Evolutionary conservation across 495 filamentous ascomycete species (phyloP), one percentile per base, ranked within the genome.

Genomic region (Xylaria intraflava): DNA sequence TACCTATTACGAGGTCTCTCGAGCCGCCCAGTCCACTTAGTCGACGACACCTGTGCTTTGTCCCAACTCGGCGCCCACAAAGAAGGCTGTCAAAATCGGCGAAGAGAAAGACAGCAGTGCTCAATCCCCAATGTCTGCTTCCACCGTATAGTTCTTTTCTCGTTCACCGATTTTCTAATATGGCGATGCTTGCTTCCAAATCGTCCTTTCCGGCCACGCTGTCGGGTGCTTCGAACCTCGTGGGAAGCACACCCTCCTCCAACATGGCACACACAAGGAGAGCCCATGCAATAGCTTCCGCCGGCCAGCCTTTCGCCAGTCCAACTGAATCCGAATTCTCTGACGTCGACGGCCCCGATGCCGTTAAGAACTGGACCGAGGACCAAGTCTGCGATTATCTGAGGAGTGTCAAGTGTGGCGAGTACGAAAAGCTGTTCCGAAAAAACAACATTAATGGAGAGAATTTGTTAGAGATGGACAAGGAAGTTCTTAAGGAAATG

Each of bases 291-390:
- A 71, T 81, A 44, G 74, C 76, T 41, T 74, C 78, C 56, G 62
- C 84, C 40, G 82, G 82, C 62, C 83, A 85, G 49, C 74, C 80
- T 38, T 94, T 89, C 57, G 75, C 84, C 17, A 94, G 88, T 67
- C 92, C 93, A 29, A 96, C 93, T 20, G 89, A 95, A 65, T 95
- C 89, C 16, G 92, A 96, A 59, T 96, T 96, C 67, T 93, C 89
- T n/a, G 91, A 95, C 55, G 66, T 70, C 38, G 73, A 76, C 19
- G 65, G 72, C n/a, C 72, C 72, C 40, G 75, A 78, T 46, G 71
- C 73, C n/a, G 76, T 78, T 47, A 79, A 76, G 70, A 76, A 78
- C 62, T 99, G 93, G 93, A 88, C 95, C 66, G 93, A 97, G 72
- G 86, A 88, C 57, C 81, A 82, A 57, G 93, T 99, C 5, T 85